Evolutionary conservation across 2,329 filamentous ascomycete genomes (phyloP), one percentile per base, ranked within the genome.

Genomic region (Apiospora arundinis): DNA sequence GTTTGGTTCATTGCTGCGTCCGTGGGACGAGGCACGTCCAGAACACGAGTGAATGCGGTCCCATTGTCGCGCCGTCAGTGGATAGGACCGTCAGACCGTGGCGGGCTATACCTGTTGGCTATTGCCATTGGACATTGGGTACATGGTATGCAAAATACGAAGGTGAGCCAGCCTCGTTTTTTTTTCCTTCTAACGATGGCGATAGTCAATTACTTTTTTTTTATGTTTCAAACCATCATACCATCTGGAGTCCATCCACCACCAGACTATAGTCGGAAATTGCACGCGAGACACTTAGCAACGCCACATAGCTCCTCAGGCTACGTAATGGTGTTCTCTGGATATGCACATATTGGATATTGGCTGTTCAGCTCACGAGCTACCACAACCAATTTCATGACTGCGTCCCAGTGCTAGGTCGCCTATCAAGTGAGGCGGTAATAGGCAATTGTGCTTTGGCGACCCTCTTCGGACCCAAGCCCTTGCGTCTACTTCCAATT

Each of bases 21-120:
- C 56, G 56, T 63, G 56, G 28, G 28, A 40, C 56, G 56, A 63
- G 21, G 52, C 42, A 45, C 42, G 42, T 45, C 42, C 42, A 56
- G 25, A 28, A 28, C 49, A 28, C 49, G 49, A 56, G 8, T 28
- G 49, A 32, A 32, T 60, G 25, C 28, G 28, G 52, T 60, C 28
- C 52, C 52, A 60, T 28, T 32, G 18, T 37, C 18, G 52, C 28
- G 28, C 52, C 52, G 52, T 14, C 14, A 21, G 28, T 60, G 52
- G 56, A n/a, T 63, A 40, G 49, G 23, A 28, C 23, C 21, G 32
- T 32, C 32, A 32, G 49, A 32, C 49, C 32, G 9, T 40, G 21
- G 37, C n/a, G 56, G 52, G 48, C 23, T 60, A 60, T 37, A 37
- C 14, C 52, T 52, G 5, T 32, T 60, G 28, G 28, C 52, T 37